Percentiles rank a stretch among this genome's conserved stretches.
Conservation (phyloP, 257 asterid genomes). For the Nemophila menziesii region DNA sequence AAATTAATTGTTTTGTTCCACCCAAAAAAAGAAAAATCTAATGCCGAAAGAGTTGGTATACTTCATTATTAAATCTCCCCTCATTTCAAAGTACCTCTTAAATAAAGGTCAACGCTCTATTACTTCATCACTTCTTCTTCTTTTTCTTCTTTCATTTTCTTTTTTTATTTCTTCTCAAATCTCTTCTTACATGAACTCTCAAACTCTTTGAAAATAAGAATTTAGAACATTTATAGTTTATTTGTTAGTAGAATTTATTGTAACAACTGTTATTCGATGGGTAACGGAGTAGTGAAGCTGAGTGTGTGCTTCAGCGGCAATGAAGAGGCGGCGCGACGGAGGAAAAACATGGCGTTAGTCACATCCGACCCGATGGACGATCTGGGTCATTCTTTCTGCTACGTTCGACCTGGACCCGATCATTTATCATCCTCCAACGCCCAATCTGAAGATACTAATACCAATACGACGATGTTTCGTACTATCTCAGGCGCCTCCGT, state of each 20-base stretch:
- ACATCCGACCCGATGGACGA: slow-evolving; percentile 57
- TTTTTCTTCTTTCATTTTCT: too few species aligned
- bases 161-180: too few species aligned
- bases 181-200: too few species aligned
- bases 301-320: slow-evolving; percentile 48
- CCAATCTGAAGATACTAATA: slow-evolving; percentile 26
- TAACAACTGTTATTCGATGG: slow-evolving; percentile 21
- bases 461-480: slow-evolving; percentile 21
- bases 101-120: too few species aligned
- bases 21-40: too few species aligned
- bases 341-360: slow-evolving; percentile 20
- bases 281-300: slow-evolving; percentile 75
- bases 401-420: slow-evolving; percentile 46
- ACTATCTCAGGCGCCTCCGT: slow-evolving; percentile 77
- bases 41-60: too few species aligned
- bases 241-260: not conserved
- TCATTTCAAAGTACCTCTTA: too few species aligned
- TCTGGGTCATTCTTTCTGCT: slow-evolving; percentile 77
- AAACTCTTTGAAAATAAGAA: too few species aligned
- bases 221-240: too few species aligned
- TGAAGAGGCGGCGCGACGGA: slow-evolving; percentile 32
- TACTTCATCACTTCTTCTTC: too few species aligned
- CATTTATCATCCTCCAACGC: slow-evolving; percentile 43
- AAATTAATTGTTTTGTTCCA: too few species aligned
- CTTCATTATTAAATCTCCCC: too few species aligned